phyloP scores from a whole-genome alignment of 768 basidiomycete species.

The Phaeotremella skinneri region DNA sequence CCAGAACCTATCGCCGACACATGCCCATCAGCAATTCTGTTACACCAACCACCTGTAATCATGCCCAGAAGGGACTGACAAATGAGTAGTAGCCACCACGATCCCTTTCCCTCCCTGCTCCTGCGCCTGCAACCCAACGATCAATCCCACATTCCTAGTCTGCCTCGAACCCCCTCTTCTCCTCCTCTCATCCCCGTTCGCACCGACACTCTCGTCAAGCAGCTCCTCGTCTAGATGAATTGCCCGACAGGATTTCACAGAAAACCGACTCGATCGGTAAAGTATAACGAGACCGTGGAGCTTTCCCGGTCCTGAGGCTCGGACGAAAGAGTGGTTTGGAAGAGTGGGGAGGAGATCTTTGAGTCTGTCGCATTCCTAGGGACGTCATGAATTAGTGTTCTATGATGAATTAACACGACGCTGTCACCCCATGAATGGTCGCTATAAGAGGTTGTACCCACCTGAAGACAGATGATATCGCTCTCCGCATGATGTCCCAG shows the following conservation, averaged over 20 bases:
- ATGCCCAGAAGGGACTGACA: constrained; percentile 47
- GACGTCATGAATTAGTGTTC: no score
- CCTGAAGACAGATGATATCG: constrained; percentile 85
- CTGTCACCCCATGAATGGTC: no score
- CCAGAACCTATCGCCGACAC: constrained; percentile 66
- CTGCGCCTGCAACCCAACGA: constrained; percentile 64
- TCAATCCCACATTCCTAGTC: constrained; percentile 67
- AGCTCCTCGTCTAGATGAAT: constrained; percentile 68
- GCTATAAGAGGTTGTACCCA: constrained; percentile 45
- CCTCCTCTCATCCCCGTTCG: constrained; percentile 55
- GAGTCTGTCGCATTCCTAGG: constrained; percentile 81
- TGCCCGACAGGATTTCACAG: constrained; percentile 55
- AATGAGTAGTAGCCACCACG: constrained; percentile 81
- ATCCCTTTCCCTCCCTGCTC: constrained; percentile 58
- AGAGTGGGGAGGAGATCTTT: constrained; percentile 69
- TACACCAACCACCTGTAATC: background rate
- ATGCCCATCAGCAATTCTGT: background rate
- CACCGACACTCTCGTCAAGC: constrained; percentile 55
- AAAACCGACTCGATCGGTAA: constrained; percentile 61
- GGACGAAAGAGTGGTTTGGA: constrained; percentile 63
- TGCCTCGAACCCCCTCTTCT: constrained; percentile 43
- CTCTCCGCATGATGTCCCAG: constrained; percentile 64
- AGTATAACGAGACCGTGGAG: constrained; percentile 83
- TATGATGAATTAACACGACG: no score
- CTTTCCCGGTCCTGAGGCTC: constrained; percentile 70